Evolutionary conservation across 495 filamentous ascomycete genomes (phyloP).

Genomic region (Hypoxylon trugodes): DNA sequence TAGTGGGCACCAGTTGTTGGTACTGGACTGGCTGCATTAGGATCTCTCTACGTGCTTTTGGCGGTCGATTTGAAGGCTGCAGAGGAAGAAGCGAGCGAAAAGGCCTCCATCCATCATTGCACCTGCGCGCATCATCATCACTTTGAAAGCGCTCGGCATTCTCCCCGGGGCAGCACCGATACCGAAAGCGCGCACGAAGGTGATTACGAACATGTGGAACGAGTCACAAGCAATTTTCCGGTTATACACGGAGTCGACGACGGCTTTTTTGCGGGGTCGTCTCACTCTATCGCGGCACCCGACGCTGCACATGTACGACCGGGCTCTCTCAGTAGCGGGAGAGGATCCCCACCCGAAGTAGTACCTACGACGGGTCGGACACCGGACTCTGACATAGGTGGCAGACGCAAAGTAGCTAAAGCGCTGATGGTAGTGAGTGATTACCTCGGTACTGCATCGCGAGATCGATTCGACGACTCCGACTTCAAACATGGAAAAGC

Average conservation of each 20-base stretch:
- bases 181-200: not conserved
- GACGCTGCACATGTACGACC: not conserved
- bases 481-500: slow-evolving; percentile 55
- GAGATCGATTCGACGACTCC: slow-evolving; percentile 54
- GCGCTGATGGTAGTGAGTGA: slow-evolving; percentile 45
- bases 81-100: slow-evolving; percentile 16
- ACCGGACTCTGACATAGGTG: slow-evolving; percentile 36
- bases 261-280: not conserved
- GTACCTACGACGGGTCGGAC: not conserved
- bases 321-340: slow-evolving; percentile 2
- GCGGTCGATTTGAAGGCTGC: slow-evolving; percentile 47
- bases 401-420: slow-evolving; percentile 53
- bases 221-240: not conserved
- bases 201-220: not conserved
- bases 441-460: slow-evolving; percentile 51
- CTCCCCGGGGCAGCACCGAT: not conserved
- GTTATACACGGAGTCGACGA: not conserved
- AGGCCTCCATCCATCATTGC: slow-evolving; percentile 25
- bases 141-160: slow-evolving; percentile 1
- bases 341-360: slow-evolving; percentile 6
- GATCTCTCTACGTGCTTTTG: slow-evolving; percentile 60
- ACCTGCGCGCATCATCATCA: slow-evolving; percentile 43
- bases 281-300: slow-evolving; percentile 1
- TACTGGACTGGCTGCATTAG: slow-evolving; percentile 60
- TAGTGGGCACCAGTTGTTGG: slow-evolving; percentile 67